Evolutionary conservation across 306 rosid species (phyloP).

Genomic region (Mucuna pruriens): DNA sequence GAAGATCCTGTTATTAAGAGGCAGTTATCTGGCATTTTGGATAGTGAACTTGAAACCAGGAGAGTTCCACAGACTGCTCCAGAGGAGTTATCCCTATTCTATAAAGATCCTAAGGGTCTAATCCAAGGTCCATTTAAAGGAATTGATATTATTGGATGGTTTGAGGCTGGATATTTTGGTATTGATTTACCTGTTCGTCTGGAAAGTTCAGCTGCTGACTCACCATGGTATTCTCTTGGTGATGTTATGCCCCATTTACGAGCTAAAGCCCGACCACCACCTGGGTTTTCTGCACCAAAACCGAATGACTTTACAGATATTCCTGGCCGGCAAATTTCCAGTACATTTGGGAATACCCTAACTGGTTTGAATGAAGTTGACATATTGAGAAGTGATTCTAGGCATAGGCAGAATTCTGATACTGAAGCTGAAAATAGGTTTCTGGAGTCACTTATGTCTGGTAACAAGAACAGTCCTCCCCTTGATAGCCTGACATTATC

Average conservation of each 20-base stretch:
- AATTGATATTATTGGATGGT: constrained; percentile 93
- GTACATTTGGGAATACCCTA: constrained; percentile 54
- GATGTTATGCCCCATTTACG: constrained; percentile 98
- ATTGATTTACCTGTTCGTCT: constrained; percentile 79
- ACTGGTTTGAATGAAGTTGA: constrained; percentile 72
- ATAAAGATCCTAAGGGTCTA: constrained; percentile 84
- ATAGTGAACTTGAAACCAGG: constrained; percentile 69
- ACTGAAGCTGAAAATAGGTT: constrained; percentile 84
- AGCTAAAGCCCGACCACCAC: constrained; percentile 94
- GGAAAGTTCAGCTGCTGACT: constrained; percentile 60
- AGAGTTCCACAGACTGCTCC: constrained; percentile 68
- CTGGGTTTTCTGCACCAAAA: constrained; percentile 85
- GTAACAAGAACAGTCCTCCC: constrained; percentile 59
- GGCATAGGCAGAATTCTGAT: constrained; percentile 60
- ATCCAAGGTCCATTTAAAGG: constrained; percentile 97
- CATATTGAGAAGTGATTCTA: constrained; percentile 62
- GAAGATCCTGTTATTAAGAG: constrained; percentile 66
- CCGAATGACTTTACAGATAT: constrained; percentile 61
- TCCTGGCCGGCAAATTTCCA: constrained; percentile 47
- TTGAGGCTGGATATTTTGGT: constrained; percentile 97
- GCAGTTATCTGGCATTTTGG: constrained; percentile 80
- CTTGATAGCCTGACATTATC: constrained; percentile 64
- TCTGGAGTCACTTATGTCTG: constrained; percentile 93
- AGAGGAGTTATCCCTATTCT: constrained; percentile 77
- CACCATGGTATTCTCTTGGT: constrained; percentile 82